Percentiles rank a stretch among this genome's conserved stretches.
phyloP scores from a whole-genome alignment of 257 asterid genomes.

The Scutellaria barbata region DNA sequence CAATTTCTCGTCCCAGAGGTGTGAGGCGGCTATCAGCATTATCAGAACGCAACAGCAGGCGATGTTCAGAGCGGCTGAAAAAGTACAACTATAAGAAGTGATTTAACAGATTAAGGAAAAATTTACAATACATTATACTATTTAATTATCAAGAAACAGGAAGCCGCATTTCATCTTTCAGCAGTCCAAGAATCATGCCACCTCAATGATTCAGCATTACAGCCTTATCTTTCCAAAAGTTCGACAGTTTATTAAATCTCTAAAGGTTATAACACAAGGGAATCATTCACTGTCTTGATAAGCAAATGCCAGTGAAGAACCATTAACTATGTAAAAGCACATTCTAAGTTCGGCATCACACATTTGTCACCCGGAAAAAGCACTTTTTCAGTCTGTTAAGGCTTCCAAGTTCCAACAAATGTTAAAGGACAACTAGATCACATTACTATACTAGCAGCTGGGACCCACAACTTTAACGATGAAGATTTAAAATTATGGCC shows the following conservation, averaged over 20 bases:
- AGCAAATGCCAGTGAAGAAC: not conserved
- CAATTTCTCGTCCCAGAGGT: conserved; percentile 90
- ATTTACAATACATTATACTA: not conserved
- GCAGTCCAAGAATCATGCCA: conserved; percentile 9
- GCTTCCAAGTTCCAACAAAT: not conserved
- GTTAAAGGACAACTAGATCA: not conserved
- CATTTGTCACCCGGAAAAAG: not conserved
- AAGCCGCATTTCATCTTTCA: conserved; percentile 6
- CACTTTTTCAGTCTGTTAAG: not conserved
- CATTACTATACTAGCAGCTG: not conserved
- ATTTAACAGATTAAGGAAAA: conserved; percentile 10
- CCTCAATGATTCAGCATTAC: not conserved
- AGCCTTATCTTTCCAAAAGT: not conserved
- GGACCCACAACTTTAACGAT: not conserved
- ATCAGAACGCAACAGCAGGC: conserved; percentile 90
- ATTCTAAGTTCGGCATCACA: conserved; percentile 1
- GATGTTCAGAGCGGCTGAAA: conserved; percentile 93
- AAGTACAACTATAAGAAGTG: conserved; percentile 14
- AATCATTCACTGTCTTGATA: not conserved
- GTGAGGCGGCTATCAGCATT: conserved; percentile 99
- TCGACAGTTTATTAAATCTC: not conserved
- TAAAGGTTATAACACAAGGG: not conserved
- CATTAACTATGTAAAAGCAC: conserved; percentile 11
- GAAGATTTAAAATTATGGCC: not conserved
- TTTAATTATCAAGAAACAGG: not conserved